Evolutionary conservation across 345 rosid species (phyloP), one percentile per base, ranked within the genome.

Genomic region (Rhodamnia argentea): DNA sequence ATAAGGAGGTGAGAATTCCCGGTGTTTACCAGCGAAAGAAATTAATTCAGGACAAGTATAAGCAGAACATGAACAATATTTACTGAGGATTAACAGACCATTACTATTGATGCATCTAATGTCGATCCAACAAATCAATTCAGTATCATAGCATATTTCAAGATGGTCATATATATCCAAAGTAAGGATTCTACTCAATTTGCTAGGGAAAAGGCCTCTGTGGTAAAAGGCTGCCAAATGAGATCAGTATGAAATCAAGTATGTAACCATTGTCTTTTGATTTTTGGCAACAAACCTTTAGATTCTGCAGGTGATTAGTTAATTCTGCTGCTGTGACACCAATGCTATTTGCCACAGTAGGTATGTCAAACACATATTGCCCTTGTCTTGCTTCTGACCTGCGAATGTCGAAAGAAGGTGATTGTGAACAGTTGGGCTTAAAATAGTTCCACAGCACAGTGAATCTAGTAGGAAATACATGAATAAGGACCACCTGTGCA

Each of bases 351-450:
- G 98, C 96, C 88, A 93, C 90, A 55, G 93, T 86, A 55, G 96
- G 94, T 87, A 95, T 92, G 90, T 92, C 94, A 82, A 95, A 92
- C 59, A 94, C 87, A 86, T 95, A 89, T 85, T 91, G 94, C 81
- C 99, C 99, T 87, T 93, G 95, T 92, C 89, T 94, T 58, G 76
- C 88, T 56, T 94, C 93, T 84, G 95, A 92, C 90, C 96, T 95
- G 93, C 90, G 40, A 13, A 47, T 56, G 62, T 27, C 57, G 4
- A 16, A 18, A 29, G 83, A 9, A 82, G 26, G 52, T 16, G 26
- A 26, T 60, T 20, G 64, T 44, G 27, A 57, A 87, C 57, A 26
- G 44, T 52, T 54, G 54, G 23, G 78, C 62, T 60, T 44, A 26
- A 86, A 29, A 55, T 9, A 75, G 50, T 52, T 50, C 54, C 24